A percentile compares a stretch with the other conserved stretches of the same genome.
Conservation (phyloP, 345 rosid species). For the Moringa oleifera region DNA sequence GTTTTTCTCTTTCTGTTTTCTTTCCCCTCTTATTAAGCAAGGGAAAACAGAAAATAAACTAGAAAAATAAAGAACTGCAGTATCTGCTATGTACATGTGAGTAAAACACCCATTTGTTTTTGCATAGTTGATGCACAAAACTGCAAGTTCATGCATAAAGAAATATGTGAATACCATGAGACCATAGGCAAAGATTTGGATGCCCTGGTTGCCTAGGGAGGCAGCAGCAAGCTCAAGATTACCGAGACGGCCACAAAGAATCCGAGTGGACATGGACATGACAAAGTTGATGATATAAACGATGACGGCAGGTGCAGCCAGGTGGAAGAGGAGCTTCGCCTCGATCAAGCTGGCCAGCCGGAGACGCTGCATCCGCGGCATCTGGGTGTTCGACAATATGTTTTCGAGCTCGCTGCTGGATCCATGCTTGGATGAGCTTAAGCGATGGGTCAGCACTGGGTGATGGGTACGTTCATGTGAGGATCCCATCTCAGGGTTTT, state of each 20-base stretch:
- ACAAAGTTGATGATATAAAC: slow-evolving; percentile 51
- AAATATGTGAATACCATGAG: slow-evolving; percentile 21
- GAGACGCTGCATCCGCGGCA: too few relatives aligned
- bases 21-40: too few relatives aligned
- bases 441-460: too few relatives aligned
- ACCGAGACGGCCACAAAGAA: slow-evolving; percentile 56
- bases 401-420: slow-evolving; percentile 25
- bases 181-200: slow-evolving; percentile 41
- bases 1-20: too few relatives aligned
- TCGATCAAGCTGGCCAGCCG: slow-evolving; percentile 21
- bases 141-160: too few relatives aligned
- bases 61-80: too few relatives aligned
- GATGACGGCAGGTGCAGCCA: slow-evolving; percentile 50
- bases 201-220: slow-evolving; percentile 62
- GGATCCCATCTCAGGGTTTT: too few relatives aligned
- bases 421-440: background rate
- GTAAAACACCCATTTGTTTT: too few relatives aligned
- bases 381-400: slow-evolving; percentile 16
- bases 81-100: too few relatives aligned
- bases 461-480: too few relatives aligned
- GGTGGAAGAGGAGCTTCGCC: slow-evolving; percentile 33
- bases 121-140: too few relatives aligned
- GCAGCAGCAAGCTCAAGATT: slow-evolving; percentile 58
- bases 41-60: too few relatives aligned
- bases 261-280: slow-evolving; percentile 56